Percentiles rank a stretch among this genome's conserved stretches.
Evolutionary conservation across 1,284 basidiomycete species (phyloP).

Genomic region (Lentinula novae-zelandiae): DNA sequence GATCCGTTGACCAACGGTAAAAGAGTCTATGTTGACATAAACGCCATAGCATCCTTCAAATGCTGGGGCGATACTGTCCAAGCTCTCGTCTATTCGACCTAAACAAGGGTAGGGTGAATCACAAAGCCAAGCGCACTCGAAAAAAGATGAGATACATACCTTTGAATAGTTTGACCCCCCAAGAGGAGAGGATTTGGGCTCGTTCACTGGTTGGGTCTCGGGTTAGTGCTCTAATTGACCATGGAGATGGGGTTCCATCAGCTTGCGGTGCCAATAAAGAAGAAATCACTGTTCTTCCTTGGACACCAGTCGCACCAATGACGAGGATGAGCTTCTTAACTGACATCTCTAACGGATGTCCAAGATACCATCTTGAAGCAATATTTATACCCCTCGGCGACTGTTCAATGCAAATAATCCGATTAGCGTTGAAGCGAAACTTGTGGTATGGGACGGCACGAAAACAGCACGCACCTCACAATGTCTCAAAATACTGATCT

Average conservation of each 20-base stretch:
- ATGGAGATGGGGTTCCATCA: slow-evolving; percentile 41
- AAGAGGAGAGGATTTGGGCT: slow-evolving; percentile 32
- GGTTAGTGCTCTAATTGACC: slow-evolving; percentile 43
- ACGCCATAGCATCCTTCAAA: slow-evolving; percentile 41
- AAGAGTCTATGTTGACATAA: slow-evolving; percentile 44
- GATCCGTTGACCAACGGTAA: slow-evolving; percentile 40
- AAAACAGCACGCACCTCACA: no score
- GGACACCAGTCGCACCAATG: slow-evolving; percentile 49
- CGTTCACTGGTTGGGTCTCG: slow-evolving; percentile 35
- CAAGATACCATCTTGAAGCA: not conserved
- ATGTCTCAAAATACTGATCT: no score
- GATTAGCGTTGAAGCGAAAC: no score
- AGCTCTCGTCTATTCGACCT: slow-evolving; percentile 33
- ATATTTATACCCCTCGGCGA: not conserved
- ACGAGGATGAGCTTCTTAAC: slow-evolving; percentile 40
- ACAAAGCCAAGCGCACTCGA: not conserved
- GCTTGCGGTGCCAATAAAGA: slow-evolving; percentile 32
- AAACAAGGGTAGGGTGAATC: not conserved
- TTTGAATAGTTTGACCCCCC: slow-evolving; percentile 41
- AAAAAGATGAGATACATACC: slow-evolving; percentile 29
- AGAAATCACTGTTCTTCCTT: slow-evolving; percentile 43
- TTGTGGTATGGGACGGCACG: no score
- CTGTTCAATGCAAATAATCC: no score
- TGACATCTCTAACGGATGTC: not conserved
- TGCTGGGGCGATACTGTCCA: slow-evolving; percentile 27